Evolutionary conservation across 352 stramenopile genomes (phyloP).

Genomic region (Phytophthora europaea): DNA sequence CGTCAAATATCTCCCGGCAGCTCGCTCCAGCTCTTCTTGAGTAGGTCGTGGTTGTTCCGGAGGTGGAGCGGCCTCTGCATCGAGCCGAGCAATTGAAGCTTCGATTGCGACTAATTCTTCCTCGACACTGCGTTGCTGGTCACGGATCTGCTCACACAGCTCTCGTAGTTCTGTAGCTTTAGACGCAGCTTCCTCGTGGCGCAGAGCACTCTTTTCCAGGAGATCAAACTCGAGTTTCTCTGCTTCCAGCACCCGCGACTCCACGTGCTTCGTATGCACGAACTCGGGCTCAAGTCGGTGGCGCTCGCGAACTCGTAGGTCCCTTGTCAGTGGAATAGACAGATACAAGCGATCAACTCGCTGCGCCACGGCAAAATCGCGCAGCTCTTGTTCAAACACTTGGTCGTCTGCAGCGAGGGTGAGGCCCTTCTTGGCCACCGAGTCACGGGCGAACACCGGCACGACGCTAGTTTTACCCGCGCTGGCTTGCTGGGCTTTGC

Average conservation of each 20-base stretch:
- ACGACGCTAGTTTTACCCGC: conserved; percentile 39
- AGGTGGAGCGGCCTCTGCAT: conserved; percentile 25
- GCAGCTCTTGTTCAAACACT: conserved; percentile 62
- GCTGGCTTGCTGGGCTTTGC: conserved; percentile 30
- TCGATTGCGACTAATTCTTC: conserved; percentile 46
- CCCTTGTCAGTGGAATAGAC: conserved; percentile 47
- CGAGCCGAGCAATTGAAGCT: conserved; percentile 39
- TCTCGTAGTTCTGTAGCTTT: conserved; percentile 45
- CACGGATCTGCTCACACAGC: conserved; percentile 46
- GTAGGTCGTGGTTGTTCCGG: conserved; percentile 46
- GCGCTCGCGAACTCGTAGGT: conserved; percentile 48
- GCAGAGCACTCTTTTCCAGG: conserved; percentile 68
- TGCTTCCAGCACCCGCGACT: conserved; percentile 52
- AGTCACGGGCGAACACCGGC: conserved; percentile 55
- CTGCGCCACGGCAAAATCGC: conserved; percentile 53
- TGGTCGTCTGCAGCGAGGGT: conserved; percentile 65
- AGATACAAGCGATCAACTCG: conserved; percentile 65
- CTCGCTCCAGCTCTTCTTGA: conserved; percentile 48
- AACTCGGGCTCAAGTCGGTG: conserved; percentile 65
- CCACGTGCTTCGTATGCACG: conserved; percentile 70
- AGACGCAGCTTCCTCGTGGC: conserved; percentile 57
- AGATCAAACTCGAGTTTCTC: conserved; percentile 77
- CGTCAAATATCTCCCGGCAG: conserved; percentile 46
- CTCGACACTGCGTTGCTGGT: conserved; percentile 38
- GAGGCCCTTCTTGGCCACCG: conserved; percentile 66